Conservation (phyloP, 495 filamentous ascomycete genomes). For the Collariella sp. region DNA sequence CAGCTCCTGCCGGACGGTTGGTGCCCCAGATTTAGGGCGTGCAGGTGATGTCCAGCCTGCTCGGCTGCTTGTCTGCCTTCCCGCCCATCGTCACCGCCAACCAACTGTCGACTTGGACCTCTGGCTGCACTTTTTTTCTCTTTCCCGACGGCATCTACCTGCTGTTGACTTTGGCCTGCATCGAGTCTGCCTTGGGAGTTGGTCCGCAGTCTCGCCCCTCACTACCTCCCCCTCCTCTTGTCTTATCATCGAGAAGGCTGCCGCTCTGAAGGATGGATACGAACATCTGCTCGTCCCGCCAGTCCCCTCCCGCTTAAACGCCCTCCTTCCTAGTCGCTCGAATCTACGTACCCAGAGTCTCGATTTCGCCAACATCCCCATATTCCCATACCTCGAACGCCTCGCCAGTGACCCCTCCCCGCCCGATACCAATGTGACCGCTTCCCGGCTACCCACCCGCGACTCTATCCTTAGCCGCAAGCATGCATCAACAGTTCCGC, state of each 20-base stretch:
- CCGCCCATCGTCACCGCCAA: conserved; percentile 25
- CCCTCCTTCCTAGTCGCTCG: not conserved
- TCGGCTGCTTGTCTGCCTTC: conserved; percentile 22
- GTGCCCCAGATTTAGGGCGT: not conserved
- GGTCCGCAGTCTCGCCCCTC: conserved; percentile 2
- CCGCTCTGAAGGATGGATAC: conserved; percentile 24
- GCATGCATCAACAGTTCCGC: conserved; percentile 81
- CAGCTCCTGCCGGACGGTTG: not conserved
- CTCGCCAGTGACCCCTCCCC: not conserved
- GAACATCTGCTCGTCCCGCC: conserved; percentile 17
- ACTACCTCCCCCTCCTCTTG: conserved; percentile 3
- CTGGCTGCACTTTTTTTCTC: not conserved
- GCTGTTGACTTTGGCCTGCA: conserved; percentile 1
- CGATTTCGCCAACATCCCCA: not conserved
- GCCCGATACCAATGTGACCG: conserved; percentile 18
- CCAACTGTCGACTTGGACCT: conserved; percentile 5
- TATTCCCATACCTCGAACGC: not conserved
- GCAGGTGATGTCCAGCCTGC: not conserved
- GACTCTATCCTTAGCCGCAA: conserved; percentile 12
- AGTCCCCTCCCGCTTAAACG: conserved; percentile 8
- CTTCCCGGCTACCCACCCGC: not conserved
- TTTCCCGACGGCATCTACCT: not conserved
- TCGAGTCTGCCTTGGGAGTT: conserved; percentile 14
- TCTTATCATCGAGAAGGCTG: not conserved
- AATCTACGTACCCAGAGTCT: not conserved